Base-by-base conservation (phyloP, 2,329 filamentous ascomycete genomes). In the Fusarium incarnatum region DNA sequence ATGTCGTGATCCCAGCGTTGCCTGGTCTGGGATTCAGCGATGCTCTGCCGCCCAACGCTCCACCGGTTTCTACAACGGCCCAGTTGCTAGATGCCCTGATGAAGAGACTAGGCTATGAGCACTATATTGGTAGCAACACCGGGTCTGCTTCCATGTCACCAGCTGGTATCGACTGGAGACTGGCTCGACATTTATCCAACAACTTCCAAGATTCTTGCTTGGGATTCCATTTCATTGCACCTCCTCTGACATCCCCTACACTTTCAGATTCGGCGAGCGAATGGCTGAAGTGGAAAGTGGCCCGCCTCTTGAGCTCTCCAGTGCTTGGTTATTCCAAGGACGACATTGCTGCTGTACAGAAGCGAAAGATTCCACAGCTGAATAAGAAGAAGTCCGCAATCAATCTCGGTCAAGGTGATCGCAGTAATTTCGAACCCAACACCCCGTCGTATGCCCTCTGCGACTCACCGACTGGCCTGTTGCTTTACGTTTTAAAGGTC, bases 21-120 rank as follows among this genome's bases (percentile, higher is more conserved):
- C 89, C 90, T 0, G 90, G 89, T 1, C 81, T 91, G 47, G 90
- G 89, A 18, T 92, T 92, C 74, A 91, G 89, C 76, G 89, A 92
- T 76, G 82, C 88, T 4, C 82, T 90, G 41, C 80, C 83, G 1
- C 82, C 82, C 57, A 84, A 84, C 49, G 79, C 79, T 10, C 81
- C 85, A 73, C 83, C 84, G n/a, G 77, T 88, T 58, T 75, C 81
- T 8, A 80, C 84, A 15, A 87, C 88, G 1, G 89, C 88, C 1
- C 81, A 83, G 3, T 78, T 90, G 15, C 83, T 91, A 55, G 81
- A 90, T 72, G 77, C 73, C 1, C 74, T 92, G 57, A 92, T 92
- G 90, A 77, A 77, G 52, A 82, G 86, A 28, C 79, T 92, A 9
- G 85, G 83, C 2, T 92, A 92, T 73, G 67, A 80, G 12, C 77